phyloP scores from a whole-genome alignment of 768 basidiomycete genomes.

The Hypholoma sublateritium region DNA sequence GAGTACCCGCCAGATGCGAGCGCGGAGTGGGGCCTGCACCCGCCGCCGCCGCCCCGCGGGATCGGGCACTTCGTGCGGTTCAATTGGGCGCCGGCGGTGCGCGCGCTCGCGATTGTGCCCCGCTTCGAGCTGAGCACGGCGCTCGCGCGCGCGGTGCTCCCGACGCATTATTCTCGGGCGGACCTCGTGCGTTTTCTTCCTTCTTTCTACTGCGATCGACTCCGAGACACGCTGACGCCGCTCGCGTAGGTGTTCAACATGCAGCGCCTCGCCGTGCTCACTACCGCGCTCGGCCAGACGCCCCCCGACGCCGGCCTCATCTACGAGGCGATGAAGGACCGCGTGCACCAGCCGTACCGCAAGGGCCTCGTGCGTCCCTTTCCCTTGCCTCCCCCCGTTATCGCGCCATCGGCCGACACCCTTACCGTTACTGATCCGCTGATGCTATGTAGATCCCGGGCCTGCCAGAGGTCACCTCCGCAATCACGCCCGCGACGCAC shows the following conservation, averaged over 20 bases:
- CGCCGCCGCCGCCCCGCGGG: conserved; percentile 83
- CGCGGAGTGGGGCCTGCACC: conserved; percentile 86
- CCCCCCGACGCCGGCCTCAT: conserved; percentile 97
- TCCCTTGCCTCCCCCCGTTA: neutral
- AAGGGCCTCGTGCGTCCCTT: conserved; percentile 65
- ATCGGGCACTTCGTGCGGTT: conserved; percentile 96
- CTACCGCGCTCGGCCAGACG: conserved; percentile 85
- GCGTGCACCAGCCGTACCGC: conserved; percentile 95
- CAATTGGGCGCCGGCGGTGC: conserved; percentile 80
- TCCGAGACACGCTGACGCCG: conserved; percentile 3
- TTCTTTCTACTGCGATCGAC: neutral
- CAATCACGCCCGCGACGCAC: conserved; percentile 85
- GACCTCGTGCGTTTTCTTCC: conserved; percentile 68
- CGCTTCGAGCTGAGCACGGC: conserved; percentile 96
- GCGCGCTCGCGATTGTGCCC: conserved; percentile 92
- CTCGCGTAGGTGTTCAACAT: conserved; percentile 87
- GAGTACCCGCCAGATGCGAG: conserved; percentile 94
- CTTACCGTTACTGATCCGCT: neutral
- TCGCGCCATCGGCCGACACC: too few species aligned
- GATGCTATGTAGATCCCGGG: conserved; percentile 80
- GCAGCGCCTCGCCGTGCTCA: conserved; percentile 93
- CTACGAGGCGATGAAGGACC: conserved; percentile 99
- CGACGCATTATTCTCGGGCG: conserved; percentile 78
- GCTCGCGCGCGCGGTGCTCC: conserved; percentile 89
- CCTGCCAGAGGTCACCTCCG: conserved; percentile 86